A percentile compares a stretch with the other conserved stretches of the same genome.
Evolutionary conservation across 495 filamentous ascomycete species (phyloP).

Genomic region (Lasiosphaeriaceae sp.): DNA sequence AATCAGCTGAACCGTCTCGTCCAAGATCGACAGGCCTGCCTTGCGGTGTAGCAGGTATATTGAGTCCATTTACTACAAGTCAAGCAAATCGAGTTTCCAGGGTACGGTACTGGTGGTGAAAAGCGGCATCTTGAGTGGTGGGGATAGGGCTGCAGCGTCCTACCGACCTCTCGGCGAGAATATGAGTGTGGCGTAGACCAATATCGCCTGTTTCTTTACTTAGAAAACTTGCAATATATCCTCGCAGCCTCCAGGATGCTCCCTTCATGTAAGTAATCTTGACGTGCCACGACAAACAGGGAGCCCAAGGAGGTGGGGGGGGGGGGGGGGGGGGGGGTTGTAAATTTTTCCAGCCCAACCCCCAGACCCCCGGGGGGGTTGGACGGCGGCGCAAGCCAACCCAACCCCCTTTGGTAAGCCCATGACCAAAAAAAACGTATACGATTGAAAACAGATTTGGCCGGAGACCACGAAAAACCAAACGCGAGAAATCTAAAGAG

Average conservation of each 20-base stretch:
- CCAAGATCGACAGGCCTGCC: slow-evolving; percentile 12
- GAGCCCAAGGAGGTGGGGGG: slow-evolving; percentile 12
- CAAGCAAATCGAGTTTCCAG: slow-evolving; percentile 10
- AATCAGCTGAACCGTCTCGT: slow-evolving; percentile 7
- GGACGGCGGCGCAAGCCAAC: no score
- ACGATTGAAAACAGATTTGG: no score
- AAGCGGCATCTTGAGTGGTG: slow-evolving; percentile 11
- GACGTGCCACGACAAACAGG: slow-evolving; percentile 15
- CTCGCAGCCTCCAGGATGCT: slow-evolving; percentile 1
- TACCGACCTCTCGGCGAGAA: not conserved
- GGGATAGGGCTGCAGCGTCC: slow-evolving; percentile 28
- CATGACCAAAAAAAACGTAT: no score
- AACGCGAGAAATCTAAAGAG: no score
- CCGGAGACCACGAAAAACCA: no score
- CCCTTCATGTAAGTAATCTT: slow-evolving; percentile 19
- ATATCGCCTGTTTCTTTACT: slow-evolving; percentile 31
- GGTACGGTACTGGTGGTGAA: slow-evolving; percentile 10
- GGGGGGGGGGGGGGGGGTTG: slow-evolving; percentile 4
- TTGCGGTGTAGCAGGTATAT: slow-evolving; percentile 26
- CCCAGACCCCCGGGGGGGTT: no score
- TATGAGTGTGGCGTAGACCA: slow-evolving; percentile 10
- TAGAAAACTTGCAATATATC: slow-evolving; percentile 24
- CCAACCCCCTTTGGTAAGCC: no score
- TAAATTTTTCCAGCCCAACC: no score
- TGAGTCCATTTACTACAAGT: slow-evolving; percentile 16